A percentile compares a stretch with the other conserved stretches of the same genome.
phyloP scores from a whole-genome alignment of 78 protist species.

The Trichosphaerium sp. region DNA sequence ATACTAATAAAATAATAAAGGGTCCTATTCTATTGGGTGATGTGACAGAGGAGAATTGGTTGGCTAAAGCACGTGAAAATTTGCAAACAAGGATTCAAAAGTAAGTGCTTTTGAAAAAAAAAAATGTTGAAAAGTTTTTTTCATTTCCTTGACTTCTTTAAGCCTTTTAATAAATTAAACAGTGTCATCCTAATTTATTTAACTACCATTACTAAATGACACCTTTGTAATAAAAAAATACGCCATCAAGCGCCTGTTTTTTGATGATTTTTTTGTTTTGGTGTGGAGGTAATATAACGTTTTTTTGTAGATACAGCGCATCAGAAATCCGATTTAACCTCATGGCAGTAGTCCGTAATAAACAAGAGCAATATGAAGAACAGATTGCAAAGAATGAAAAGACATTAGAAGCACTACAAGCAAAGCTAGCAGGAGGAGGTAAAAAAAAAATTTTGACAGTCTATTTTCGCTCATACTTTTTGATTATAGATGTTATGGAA shows the following conservation, averaged over 20 bases:
- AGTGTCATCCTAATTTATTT: background rate
- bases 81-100: background rate
- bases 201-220: too few species aligned
- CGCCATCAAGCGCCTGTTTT: too few species aligned
- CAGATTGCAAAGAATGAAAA: background rate
- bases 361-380: background rate
- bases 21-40: conserved; percentile 79
- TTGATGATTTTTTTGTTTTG: too few species aligned
- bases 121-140: background rate
- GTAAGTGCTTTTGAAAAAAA: background rate
- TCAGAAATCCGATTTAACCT: conserved; percentile 80
- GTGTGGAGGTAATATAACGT: background rate
- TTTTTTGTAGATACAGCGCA: conserved; percentile 4
- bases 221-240: too few species aligned
- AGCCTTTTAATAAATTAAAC: background rate
- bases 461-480: background rate
- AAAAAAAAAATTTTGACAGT: too few species aligned
- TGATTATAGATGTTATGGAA: too few species aligned
- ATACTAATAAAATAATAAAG: too few species aligned
- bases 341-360: conserved; percentile 64
- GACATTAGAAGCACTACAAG: background rate
- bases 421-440: background rate
- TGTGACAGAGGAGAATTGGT: conserved; percentile 11
- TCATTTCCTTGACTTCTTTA: too few species aligned
- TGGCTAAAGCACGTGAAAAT: background rate